Evolutionary conservation across 2,329 filamentous ascomycete genomes (phyloP), one percentile per base, ranked within the genome.

Genomic region (Aspergillus tamarii): DNA sequence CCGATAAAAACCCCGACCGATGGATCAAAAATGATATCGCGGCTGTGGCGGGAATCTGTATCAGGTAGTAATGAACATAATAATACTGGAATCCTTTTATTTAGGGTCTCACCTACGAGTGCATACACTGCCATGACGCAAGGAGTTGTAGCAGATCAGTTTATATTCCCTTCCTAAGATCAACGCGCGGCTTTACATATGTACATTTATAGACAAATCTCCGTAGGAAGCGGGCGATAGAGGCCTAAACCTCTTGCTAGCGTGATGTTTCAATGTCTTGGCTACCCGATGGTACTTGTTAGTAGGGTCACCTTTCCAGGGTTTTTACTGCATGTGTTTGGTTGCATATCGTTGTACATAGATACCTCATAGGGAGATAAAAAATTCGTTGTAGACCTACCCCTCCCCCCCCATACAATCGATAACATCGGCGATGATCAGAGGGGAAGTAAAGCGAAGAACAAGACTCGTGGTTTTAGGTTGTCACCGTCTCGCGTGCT

Each of bases 1-100:
- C 41, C 48, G 39, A 57, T 45, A 46, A 56, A 36, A 48, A 34
- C 46, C 59, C 52, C 54, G 59, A 66, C 60, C 34, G 52, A 43
- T 63, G 19, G 59, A 43, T 36, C 54, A 43, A 62, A 52, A 45
- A 26, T 63, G 63, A 63, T 61, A 60, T 66, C 62, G 66, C 67
- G 67, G 67, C 62, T 69, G 59, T 66, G 60, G 67, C 67, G 67
- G 67, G 58, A 66, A 26, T 50, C 10, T 59, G 46, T 57, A 46
- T 46, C 28, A 43, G 48, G 45, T 46, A 34, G 57, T n/a, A 48
- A 16, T 48, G 34, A 26, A 9, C 7, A 28, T 21, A 16, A 28
- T 21, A 16, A 26, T 59, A 48, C 21, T 26, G 14, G 23, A 19
- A 41, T 41, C 14, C 39, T 30, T n/a, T 32, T 58, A 28, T 23